Evolutionary conservation across 129 eudicot species (phyloP), one percentile per base, ranked within the genome.

Genomic region (Tanacetum coccineum): DNA sequence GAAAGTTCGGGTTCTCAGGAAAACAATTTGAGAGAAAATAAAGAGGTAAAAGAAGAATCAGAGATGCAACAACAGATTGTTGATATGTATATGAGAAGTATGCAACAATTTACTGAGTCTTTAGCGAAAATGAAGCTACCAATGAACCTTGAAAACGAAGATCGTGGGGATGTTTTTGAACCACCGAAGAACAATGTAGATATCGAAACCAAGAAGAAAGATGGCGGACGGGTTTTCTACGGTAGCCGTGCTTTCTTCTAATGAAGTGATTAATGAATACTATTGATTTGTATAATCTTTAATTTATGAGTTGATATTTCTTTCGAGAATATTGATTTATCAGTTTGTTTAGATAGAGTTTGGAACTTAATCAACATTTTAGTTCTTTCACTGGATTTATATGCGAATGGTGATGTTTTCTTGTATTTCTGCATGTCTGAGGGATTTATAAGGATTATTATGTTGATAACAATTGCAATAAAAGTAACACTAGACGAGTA

Each of bases 41-140:
- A 61, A 49, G 77, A 75, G 57, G 76, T 68, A 9, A 74, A 66
- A 10, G 97, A 87, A 66, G 87, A 87, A 64, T 77, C 93, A 0
- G 83, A 78, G 4, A 85, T 91, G 93, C 97, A 91, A 69, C 83
- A 82, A 66, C 92, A 91, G 26, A 91, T 91, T 40, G 89, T 87
- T 7, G 97, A 91, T 56, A 87, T 91, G 97, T 91, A 91, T 74
- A 85, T 87, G 89, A 83, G 83, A 78, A 91, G 97, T 67, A 91
- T 90, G 95, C 95, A 90, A 42, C 97, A 90, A 39, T 90, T 90
- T 73, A 80, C 97, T 0, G 89, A 87, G 76, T 84, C 97, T 1
- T 71, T 90, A 69, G 95, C 78, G 8, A 87, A 87, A 40, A 87
- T 90, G 95, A 91, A 91, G 85, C 82, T 91, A 3, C 97, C 95